phyloP scores from a whole-genome alignment of 495 filamentous ascomycete genomes.

The Hypoxylon fragiforme region DNA sequence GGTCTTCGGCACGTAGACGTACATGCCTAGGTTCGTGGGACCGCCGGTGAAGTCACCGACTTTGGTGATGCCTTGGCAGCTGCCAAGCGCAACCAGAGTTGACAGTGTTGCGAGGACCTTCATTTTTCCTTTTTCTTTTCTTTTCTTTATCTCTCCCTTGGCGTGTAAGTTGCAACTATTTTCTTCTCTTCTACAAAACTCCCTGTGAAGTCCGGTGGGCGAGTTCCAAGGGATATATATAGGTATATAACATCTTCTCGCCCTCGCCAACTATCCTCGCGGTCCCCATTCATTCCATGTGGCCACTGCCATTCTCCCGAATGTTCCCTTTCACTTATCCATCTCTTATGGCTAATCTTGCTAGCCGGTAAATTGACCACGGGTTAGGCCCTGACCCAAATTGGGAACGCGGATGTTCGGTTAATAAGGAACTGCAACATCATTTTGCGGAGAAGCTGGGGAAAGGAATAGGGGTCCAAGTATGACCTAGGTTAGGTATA shows the following conservation, averaged over 20 bases:
- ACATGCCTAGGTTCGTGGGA: conserved; percentile 55
- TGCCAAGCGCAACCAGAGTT: conserved; percentile 39
- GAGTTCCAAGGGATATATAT: conserved; percentile 14
- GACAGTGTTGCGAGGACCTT: conserved; percentile 40
- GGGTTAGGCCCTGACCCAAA: conserved; percentile 11
- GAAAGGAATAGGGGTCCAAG: conserved; percentile 6
- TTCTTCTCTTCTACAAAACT: background rate
- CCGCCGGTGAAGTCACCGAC: conserved; percentile 49
- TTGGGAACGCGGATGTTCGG: conserved; percentile 24
- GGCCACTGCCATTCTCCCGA: conserved; percentile 21
- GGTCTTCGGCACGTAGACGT: conserved; percentile 58
- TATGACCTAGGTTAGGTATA: background rate
- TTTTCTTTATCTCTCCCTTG: too few species aligned
- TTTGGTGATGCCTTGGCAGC: conserved; percentile 36
- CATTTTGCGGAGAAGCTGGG: conserved; percentile 20
- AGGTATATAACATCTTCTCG: conserved; percentile 1
- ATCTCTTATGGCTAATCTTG: conserved; percentile 25
- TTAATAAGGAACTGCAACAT: conserved; percentile 15
- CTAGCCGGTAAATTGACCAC: conserved; percentile 11
- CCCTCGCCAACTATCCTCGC: background rate
- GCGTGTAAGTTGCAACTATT: background rate
- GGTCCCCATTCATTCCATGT: conserved; percentile 5
- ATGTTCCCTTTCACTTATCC: conserved; percentile 1
- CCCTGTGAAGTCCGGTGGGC: conserved; percentile 13
- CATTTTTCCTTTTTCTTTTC: too few species aligned